A percentile compares a stretch with the other conserved stretches of the same genome.
phyloP scores from a whole-genome alignment of 768 basidiomycete species.

The Coprinellus micaceus region DNA sequence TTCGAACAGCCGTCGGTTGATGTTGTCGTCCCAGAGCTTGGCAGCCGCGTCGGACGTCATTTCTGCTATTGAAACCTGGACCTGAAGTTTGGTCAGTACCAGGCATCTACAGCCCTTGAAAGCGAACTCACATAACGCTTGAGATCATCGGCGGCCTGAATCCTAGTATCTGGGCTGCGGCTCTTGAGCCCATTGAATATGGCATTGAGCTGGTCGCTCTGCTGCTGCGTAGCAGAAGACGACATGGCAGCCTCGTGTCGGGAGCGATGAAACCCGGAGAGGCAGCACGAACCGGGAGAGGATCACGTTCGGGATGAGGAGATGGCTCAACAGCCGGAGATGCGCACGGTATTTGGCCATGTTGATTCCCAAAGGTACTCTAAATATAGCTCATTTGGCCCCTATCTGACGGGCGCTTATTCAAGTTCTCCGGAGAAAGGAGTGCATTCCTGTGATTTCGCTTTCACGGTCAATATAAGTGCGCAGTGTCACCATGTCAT shows the following conservation, averaged over 20 bases:
- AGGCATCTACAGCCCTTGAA: slow-evolving; percentile 6
- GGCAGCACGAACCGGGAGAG: too few species aligned
- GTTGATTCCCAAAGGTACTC: not conserved
- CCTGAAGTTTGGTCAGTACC: slow-evolving; percentile 39
- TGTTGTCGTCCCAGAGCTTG: slow-evolving; percentile 83
- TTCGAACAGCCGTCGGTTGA: slow-evolving; percentile 76
- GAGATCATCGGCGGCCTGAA: slow-evolving; percentile 67
- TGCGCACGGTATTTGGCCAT: not conserved
- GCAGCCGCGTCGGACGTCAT: slow-evolving; percentile 78
- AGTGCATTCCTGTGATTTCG: too few species aligned
- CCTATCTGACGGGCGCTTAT: too few species aligned
- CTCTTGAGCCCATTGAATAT: slow-evolving; percentile 68
- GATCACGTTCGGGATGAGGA: too few species aligned
- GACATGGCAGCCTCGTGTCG: slow-evolving; percentile 41
- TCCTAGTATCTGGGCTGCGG: slow-evolving; percentile 60
- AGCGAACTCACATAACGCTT: slow-evolving; percentile 62
- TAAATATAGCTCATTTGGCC: not conserved
- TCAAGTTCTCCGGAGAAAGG: too few species aligned
- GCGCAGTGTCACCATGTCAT: too few species aligned
- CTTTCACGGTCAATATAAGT: too few species aligned
- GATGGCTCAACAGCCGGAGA: not conserved
- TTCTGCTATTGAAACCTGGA: slow-evolving; percentile 68
- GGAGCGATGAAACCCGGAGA: not conserved
- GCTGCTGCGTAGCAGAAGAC: slow-evolving; percentile 51
- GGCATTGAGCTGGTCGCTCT: slow-evolving; percentile 57